These are phyloP conservation scores for Wickerhamiella azyma DNA, from an alignment of 805 yeast genomes.

Conservation along the genomic window DNA sequence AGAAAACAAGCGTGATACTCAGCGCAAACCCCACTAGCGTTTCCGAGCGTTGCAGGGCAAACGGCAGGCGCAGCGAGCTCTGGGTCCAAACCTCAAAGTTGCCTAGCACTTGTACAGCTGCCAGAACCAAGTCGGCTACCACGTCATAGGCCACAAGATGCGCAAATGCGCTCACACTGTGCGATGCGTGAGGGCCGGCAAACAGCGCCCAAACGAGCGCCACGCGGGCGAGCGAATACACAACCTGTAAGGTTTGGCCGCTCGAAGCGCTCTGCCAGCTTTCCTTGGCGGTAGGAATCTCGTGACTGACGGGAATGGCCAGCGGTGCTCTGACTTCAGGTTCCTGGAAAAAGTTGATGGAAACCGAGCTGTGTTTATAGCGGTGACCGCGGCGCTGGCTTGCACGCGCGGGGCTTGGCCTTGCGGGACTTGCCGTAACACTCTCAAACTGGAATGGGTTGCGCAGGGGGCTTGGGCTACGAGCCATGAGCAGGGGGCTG, in stretches of 20 bases:
- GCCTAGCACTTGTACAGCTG: constrained; percentile 65
- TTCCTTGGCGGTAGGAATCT: constrained; percentile 60
- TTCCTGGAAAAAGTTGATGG: constrained; percentile 90
- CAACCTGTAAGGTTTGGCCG: constrained; percentile 44
- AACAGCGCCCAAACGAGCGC: constrained; percentile 42
- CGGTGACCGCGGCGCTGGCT: constrained; percentile 75
- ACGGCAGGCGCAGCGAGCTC: constrained; percentile 72
- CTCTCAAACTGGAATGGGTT: constrained; percentile 57
- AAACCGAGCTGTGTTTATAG: constrained; percentile 90
- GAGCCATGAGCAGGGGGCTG: neutral
- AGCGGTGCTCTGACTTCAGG: constrained; percentile 61
- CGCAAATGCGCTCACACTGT: constrained; percentile 50
- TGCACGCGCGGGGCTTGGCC: constrained; percentile 13
- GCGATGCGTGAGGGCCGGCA: constrained; percentile 19
- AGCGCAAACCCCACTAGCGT: constrained; percentile 79
- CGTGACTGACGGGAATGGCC: constrained; percentile 48
- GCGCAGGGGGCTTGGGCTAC: constrained; percentile 8
- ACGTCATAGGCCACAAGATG: constrained; percentile 84
- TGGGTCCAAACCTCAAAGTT: constrained; percentile 87
- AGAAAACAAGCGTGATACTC: constrained; percentile 72
- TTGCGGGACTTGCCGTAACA: constrained; percentile 23
- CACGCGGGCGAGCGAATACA: constrained; percentile 48
- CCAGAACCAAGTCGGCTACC: constrained; percentile 54
- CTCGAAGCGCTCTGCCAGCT: constrained; percentile 43
- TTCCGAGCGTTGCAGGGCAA: constrained; percentile 85